Base-by-base conservation (phyloP, 148 eudicot species). In the Nyssa sinensis region DNA sequence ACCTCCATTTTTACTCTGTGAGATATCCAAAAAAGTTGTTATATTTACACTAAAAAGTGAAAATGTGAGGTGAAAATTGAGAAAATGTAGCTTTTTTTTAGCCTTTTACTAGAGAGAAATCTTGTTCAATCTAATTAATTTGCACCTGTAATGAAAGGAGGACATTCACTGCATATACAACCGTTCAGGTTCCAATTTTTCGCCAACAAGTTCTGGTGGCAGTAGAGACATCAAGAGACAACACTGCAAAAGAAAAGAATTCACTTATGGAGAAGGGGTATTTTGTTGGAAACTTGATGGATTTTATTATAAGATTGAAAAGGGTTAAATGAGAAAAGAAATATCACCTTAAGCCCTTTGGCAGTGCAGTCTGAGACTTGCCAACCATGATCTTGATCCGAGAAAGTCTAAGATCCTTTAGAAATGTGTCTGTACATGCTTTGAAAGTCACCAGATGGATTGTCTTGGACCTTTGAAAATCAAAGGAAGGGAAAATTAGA, bases 381-480 rank as follows among this genome's bases (percentile, higher is more conserved):
- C 93, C 88, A 89, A 47, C 90, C 90, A 1, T 89, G 88, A 72
- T 86, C 90, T 70, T 70, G 86, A 41, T 64, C 78, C 1, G 85
- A 78, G 27, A 89, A 86, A 25, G 90, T 84, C 93, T 90, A 89
- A 28, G 84, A 72, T n/a, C 90, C 93, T 71, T 85, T 89, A 14
- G 81, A 72, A 55, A 76, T 71, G 63, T 83, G 89, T 31, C 92
- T 81, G 53, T 82, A 75, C 92, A 84, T 84, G 41, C 66, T 58
- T 65, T 11, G 33, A 30, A 82, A 87, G 64, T 85, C 81, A 2
- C 86, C 86, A 0, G 84, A 76, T 19, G 88, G 88, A 30, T 87
- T 77, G 12, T 81, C 83, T 64, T 41, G 71, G 32, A 85, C 86
- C 86, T 80, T 66, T n/a, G 74, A 28, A 41, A 39, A 57, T 19